Base-by-base conservation (phyloP, 257 asterid genomes). In the Gentiana straminea region DNA sequence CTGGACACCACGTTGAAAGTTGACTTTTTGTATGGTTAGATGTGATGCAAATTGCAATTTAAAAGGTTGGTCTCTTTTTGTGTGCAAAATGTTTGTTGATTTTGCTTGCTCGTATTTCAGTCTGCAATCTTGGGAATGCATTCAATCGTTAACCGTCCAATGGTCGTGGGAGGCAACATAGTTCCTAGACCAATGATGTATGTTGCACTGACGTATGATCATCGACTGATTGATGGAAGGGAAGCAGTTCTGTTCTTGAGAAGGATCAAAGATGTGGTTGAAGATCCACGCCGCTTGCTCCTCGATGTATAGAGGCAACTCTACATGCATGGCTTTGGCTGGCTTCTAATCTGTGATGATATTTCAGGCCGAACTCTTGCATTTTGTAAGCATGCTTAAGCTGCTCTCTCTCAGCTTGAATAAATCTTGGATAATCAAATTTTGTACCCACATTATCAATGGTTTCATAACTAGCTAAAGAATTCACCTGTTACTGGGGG, bases 101-200 rank as follows among this genome's bases (percentile, higher is more conserved):
- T 64, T 66, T 46, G 37, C 39, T 53, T 57, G 59, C 39, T 53
- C 55, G 59, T 67, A 68, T 60, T 67, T 65, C 65, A 91, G 98
- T 91, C 98, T 57, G 98, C 98, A 53, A 91, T 91, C 63, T 74
- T 91, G 68, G 96, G 98, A 24, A 91, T 91, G 96, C 98, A 91
- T 73, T 91, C 98, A 1, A 91, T 87, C 48, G 95, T 91, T 69
- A 82, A 60, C 71, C 96, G 98, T 36, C 95, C 98, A 4, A 87
- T 87, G 98, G 95, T 91, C 8, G 93, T 91, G 44, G 98, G 95
- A 55, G 95, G 94, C 34, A 75, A 69, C 76, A 69, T 84, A 57
- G 88, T 84, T n/a, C 69, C 96, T 0, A 72, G 98, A 64, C 98
- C 98, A 15, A 87, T 84, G 98, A 91, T 91, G 98, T 82, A 87